Evolutionary conservation across 495 filamentous ascomycete species (phyloP).

Genomic region (Penicilliopsis zonata): DNA sequence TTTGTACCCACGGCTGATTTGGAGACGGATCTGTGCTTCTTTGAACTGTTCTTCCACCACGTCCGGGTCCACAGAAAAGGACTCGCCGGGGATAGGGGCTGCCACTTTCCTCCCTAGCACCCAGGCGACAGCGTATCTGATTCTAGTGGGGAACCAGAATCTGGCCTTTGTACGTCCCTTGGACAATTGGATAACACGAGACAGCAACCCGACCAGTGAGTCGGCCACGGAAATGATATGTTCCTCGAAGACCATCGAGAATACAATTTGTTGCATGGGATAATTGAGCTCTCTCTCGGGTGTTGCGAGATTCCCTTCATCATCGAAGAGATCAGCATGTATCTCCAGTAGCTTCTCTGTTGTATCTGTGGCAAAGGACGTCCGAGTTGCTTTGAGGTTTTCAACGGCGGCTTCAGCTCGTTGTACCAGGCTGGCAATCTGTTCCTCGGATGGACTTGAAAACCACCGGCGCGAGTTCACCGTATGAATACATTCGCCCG

Average conservation of each 20-base stretch:
- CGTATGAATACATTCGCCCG: conserved; percentile 11
- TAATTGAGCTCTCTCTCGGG: conserved; percentile 6
- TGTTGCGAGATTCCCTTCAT: conserved; percentile 8
- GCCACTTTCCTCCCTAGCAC: conserved; percentile 5
- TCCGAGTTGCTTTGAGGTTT: conserved; percentile 7
- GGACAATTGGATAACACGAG: conserved; percentile 10
- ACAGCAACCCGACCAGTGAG: conserved; percentile 10
- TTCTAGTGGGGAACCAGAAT: conserved; percentile 13
- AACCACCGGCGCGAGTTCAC: conserved; percentile 18
- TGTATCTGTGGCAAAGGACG: conserved; percentile 11
- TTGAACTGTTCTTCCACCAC: conserved; percentile 6
- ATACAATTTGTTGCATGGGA: conserved; percentile 8
- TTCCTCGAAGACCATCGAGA: conserved; percentile 21
- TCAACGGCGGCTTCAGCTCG: conserved; percentile 7
- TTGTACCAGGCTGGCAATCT: conserved; percentile 6
- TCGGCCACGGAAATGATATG: conserved; percentile 13
- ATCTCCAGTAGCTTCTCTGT: conserved; percentile 14
- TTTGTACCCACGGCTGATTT: conserved; percentile 10
- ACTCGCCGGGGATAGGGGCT: conserved; percentile 3
- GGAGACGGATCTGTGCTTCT: conserved; percentile 10
- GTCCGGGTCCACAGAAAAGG: conserved; percentile 9
- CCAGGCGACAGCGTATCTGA: conserved; percentile 9
- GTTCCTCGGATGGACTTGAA: conserved; percentile 9
- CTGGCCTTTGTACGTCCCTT: conserved; percentile 12
- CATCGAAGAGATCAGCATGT: conserved; percentile 16